These are phyloP conservation scores for Plasmodium inui DNA, from an alignment of 169 alveolate species.

Conservation along the genomic window DNA sequence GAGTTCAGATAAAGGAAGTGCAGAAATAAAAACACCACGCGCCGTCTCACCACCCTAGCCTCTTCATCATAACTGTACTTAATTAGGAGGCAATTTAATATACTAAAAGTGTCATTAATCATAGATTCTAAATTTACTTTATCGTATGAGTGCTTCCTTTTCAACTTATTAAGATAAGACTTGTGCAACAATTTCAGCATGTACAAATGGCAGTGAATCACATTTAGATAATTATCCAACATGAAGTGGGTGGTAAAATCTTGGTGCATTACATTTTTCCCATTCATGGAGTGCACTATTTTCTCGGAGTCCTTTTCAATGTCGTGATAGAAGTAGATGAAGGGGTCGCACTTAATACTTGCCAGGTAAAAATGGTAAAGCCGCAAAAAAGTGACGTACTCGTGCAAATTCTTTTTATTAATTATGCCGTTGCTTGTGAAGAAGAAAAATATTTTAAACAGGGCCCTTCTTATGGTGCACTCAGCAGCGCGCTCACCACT, in stretches of 20 bases:
- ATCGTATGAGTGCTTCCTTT: conserved; percentile 8
- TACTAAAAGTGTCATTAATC: conserved; percentile 24
- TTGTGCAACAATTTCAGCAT: conserved; percentile 58
- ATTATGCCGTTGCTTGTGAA: conserved; percentile 49
- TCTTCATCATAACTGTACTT: conserved; percentile 49
- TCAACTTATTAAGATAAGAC: conserved; percentile 23
- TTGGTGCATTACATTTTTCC: neutral
- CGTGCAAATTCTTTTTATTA: conserved; percentile 20
- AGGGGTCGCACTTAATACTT: neutral
- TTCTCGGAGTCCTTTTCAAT: conserved; percentile 8
- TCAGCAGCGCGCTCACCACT: neutral
- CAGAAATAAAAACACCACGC: conserved; percentile 36
- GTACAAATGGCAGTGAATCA: conserved; percentile 47
- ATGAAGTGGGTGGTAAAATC: neutral
- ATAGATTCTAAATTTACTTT: conserved; percentile 28
- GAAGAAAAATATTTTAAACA: conserved; percentile 23
- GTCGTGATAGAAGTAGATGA: conserved; percentile 26
- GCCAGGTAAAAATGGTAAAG: conserved; percentile 24
- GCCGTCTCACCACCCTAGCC: neutral
- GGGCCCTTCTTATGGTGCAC: conserved; percentile 1
- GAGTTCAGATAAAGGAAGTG: conserved; percentile 53
- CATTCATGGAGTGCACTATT: neutral
- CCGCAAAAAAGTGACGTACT: conserved; percentile 10
- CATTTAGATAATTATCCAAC: conserved; percentile 4
- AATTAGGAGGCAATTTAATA: conserved; percentile 42